A percentile compares a stretch with the other conserved stretches of the same genome.
Conservation (phyloP, 75 land plant genomes). For the Sequoiadendron giganteum region DNA sequence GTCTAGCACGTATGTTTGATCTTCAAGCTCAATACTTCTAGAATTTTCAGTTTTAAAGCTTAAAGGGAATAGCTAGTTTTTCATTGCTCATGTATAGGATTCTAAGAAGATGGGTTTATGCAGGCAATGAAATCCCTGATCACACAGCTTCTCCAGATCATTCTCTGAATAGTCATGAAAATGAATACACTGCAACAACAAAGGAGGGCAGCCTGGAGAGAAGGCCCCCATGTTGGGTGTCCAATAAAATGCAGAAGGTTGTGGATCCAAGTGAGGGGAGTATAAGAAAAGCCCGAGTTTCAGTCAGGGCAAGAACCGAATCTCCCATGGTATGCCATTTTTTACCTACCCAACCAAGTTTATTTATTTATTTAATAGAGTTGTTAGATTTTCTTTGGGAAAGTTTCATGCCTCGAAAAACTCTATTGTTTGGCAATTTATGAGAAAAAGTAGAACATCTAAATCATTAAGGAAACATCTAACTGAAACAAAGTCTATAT, state of each 20-base stretch:
- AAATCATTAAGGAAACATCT: too few relatives aligned
- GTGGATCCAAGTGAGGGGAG: slow-evolving; percentile 33
- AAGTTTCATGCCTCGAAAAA: too few relatives aligned
- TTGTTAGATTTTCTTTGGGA: not conserved
- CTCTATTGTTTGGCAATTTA: too few relatives aligned
- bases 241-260: slow-evolving; percentile 15
- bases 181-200: not conserved
- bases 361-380: not conserved
- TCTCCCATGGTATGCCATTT: slow-evolving; percentile 66
- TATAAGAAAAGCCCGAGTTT: slow-evolving; percentile 78
- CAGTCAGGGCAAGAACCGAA: slow-evolving; percentile 85
- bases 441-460: too few relatives aligned
- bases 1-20: not conserved
- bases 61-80: not conserved
- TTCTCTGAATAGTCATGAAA: slow-evolving; percentile 7
- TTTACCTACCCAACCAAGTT: not conserved
- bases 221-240: not conserved
- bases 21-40: not conserved
- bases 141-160: not conserved
- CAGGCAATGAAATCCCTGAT: slow-evolving; percentile 9
- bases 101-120: not conserved
- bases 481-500: too few relatives aligned
- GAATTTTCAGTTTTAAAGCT: not conserved
- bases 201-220: not conserved
- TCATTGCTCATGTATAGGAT: too few relatives aligned